Evolutionary conservation across 805 yeast species (phyloP), one percentile per base, ranked within the genome.

Genomic region (Maudiozyma pseudohumilis): DNA sequence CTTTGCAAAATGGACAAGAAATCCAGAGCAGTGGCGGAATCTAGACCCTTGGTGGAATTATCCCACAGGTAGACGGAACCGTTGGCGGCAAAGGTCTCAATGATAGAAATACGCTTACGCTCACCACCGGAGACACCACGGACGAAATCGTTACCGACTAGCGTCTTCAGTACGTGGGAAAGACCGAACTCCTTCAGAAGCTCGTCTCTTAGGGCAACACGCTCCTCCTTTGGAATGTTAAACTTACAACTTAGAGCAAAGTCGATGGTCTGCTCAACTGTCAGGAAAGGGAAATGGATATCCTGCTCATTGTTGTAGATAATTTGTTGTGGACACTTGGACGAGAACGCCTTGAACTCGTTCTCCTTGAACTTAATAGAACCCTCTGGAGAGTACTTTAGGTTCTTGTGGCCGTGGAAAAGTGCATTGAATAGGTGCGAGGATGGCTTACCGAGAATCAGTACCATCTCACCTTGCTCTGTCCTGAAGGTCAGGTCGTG

Each of bases 41-140:
- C 74, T 47, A 69, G 57, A 43, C 74, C 74, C 50, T 71, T 65
- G 20, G 74, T 68, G n/a, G 73, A 65, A 39, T 68, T 69, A 55
- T 69, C 75, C 75, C 75, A 70, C 46, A 72, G 61, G 49, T 70
- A 73, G 17, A 69, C 52, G 19, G 68, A 61, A 34, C 70, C 69
- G 35, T 66, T 65, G 38, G 63, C 60, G 35, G 67, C 56, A 5
- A 69, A 63, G 6, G 67, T 77, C 51, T 75, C 81, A 19, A 78
- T 77, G 55, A 75, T 74, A 16, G 78, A 72, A 18, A 75, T 77
- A 62, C 81, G 66, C 56, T 74, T 75, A 52, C 80, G 65, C 55
- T 75, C 80, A 65, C 81, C 80, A 56, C 80, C 81, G 23, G 80
- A 74, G 35, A 75, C 74, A 59, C 81, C 81, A 61, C 79, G 68